Evolutionary conservation across 139 green algal genomes (phyloP), one percentile per base, ranked within the genome.

Genomic region (Marvania coccoides): DNA sequence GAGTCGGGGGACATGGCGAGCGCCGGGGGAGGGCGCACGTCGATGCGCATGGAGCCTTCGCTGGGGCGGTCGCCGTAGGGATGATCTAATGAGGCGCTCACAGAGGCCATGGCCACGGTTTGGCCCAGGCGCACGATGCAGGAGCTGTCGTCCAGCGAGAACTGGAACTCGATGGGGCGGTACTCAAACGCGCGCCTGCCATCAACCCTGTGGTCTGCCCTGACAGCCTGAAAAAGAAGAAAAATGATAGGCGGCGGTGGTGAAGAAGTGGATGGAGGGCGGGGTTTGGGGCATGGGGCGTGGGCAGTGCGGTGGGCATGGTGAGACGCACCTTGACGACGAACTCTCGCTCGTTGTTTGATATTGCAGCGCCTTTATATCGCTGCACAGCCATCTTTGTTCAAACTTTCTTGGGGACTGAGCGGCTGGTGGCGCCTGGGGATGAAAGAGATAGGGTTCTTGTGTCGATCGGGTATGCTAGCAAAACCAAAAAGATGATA

Each of bases 1-100:
- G 26, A 26, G 47, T 46, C n/a, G 31, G 45, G n/a, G 23, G 14
- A 19, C 14, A 10, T 3, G 19, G 2, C 91, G 85, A 71, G 92
- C 90, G 5, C 64, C 71, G 19, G 81, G 73, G 13, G 78, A 82
- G 5, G 87, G 89, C 85, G 85, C 9, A 90, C 86, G 24, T 89
- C 83, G 72, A 97, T 90, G 2, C 70, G 70, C n/a, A 94, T 57
- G 4, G 69, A 76, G 47, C 90, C 90, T 68, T 96, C 84, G 63
- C 72, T 86, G 37, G 75, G 78, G 33, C 84, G 70, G 69, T 90
- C 90, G 10, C 74, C 74, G 57, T 71, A 95, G 24, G 90, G 89
- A 6, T 73, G 45, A 9, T 84, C 79, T 42, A 97, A 69, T 24
- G 66, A 56, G 15, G 80, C 90, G 1, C 62, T 73, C 0, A 95